These are phyloP conservation scores for Neospermospora avenae DNA, from an alignment of 2,329 filamentous ascomycete species.

Conservation along the genomic window DNA sequence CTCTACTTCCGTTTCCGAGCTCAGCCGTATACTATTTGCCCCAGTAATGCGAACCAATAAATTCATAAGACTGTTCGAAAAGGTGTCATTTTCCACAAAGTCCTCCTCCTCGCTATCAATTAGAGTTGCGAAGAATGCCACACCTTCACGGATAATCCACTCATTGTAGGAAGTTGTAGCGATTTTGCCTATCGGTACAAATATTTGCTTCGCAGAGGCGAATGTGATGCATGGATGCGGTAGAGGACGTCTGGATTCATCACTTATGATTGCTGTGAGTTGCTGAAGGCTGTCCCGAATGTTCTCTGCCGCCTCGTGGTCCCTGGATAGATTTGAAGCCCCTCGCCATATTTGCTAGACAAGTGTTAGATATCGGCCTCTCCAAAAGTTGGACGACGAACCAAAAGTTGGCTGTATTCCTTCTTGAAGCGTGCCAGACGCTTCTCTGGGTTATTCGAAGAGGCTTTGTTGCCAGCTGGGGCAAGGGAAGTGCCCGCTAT, in stretches of 20 bases:
- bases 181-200: conserved; percentile 84
- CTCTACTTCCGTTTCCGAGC: conserved; percentile 78
- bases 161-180: conserved; percentile 82
- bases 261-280: conserved; percentile 69
- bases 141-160: conserved; percentile 78
- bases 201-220: conserved; percentile 82
- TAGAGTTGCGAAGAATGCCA: conserved; percentile 83
- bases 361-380: conserved; percentile 8
- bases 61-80: conserved; percentile 83
- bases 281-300: conserved; percentile 62
- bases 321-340: conserved; percentile 56
- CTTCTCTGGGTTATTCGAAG: conserved; percentile 59
- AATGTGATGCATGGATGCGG: conserved; percentile 92
- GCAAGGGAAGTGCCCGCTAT: conserved; percentile 60
- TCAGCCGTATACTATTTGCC: conserved; percentile 68
- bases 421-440: conserved; percentile 65
- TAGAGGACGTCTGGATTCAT: conserved; percentile 83
- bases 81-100: conserved; percentile 81
- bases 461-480: conserved; percentile 53
- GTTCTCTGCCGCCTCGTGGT: conserved; percentile 59
- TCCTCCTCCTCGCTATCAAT: conserved; percentile 97
- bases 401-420: conserved; percentile 59
- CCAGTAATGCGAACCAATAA: conserved; percentile 77
- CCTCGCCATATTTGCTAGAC: conserved; percentile 57
- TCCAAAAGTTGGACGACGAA: not conserved